A percentile compares a stretch with the other conserved stretches of the same genome.
Conservation (phyloP, 495 filamentous ascomycete species). For the Lasiosphaeris hirsuta region DNA sequence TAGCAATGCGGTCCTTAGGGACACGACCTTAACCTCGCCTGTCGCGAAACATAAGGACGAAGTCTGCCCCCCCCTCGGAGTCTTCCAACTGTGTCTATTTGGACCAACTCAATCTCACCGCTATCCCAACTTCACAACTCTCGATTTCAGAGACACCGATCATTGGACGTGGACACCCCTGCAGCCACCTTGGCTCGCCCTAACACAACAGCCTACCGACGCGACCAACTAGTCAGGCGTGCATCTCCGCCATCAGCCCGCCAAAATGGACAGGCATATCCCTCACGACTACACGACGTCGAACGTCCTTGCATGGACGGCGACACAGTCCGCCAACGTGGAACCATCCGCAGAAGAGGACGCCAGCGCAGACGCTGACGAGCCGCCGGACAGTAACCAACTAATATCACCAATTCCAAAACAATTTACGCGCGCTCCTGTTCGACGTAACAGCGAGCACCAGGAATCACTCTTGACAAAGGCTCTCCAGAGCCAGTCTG, state of each 20-base stretch:
- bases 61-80: neutral
- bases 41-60: slow-evolving; percentile 19
- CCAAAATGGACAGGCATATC: slow-evolving; percentile 37
- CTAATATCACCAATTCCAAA: slow-evolving; percentile 18
- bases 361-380: slow-evolving; percentile 30
- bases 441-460: slow-evolving; percentile 45
- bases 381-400: slow-evolving; percentile 28
- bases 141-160: too few relatives aligned
- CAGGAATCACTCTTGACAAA: slow-evolving; percentile 77
- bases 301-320: slow-evolving; percentile 41
- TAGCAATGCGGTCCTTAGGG: slow-evolving; percentile 58
- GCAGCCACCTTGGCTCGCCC: neutral
- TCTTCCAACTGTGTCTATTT: neutral
- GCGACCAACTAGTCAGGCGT: neutral
- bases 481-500: slow-evolving; percentile 66
- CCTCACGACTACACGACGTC: slow-evolving; percentile 38
- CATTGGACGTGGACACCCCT: too few relatives aligned
- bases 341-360: slow-evolving; percentile 44
- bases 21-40: slow-evolving; percentile 37
- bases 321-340: slow-evolving; percentile 38
- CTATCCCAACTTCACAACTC: neutral
- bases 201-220: neutral
- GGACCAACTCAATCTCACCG: neutral
- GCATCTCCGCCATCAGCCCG: neutral
- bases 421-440: slow-evolving; percentile 40